Percentiles rank a stretch among this genome's conserved stretches.
These are phyloP conservation scores for Alternaria tenuissima DNA, from an alignment of 2,329 filamentous ascomycete species.

Conservation along the genomic window DNA sequence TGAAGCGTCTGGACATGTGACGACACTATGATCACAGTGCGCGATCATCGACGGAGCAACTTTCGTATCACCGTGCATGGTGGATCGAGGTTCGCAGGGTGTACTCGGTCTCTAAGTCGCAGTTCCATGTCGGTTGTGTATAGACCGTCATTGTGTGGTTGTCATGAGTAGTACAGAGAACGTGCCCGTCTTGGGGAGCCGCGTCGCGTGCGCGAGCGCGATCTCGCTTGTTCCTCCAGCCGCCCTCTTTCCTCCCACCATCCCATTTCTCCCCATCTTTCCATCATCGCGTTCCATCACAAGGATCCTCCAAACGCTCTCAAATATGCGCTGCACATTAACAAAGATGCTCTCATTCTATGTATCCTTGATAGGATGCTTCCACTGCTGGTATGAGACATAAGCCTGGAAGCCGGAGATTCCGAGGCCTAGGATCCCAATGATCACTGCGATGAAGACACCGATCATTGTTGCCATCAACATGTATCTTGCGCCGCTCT, in stretches of 20 bases:
- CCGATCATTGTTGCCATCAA: constrained; percentile 45
- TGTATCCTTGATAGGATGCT: constrained; percentile 32
- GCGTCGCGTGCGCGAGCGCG: constrained; percentile 4
- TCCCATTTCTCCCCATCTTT: neutral
- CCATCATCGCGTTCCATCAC: neutral
- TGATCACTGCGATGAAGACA: constrained; percentile 38
- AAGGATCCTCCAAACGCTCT: too few relatives aligned
- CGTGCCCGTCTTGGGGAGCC: neutral
- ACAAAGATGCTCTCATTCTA: neutral
- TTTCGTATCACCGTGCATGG: neutral
- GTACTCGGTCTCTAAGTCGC: neutral
- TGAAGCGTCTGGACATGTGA: neutral
- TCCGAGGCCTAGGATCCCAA: constrained; percentile 35
- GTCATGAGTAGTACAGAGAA: neutral
- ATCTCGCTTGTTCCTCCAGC: neutral
- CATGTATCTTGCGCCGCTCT: constrained; percentile 41
- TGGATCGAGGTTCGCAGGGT: too few relatives aligned
- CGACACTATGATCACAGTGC: neutral
- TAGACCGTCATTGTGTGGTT: neutral
- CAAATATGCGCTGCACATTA: too few relatives aligned
- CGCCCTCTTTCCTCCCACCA: neutral
- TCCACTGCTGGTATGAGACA: constrained; percentile 45
- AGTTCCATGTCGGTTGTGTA: neutral
- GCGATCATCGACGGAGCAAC: neutral
- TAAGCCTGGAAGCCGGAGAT: constrained; percentile 43